A percentile compares a stretch with the other conserved stretches of the same genome.
Evolutionary conservation across 371 early-diverging fungal genomes (phyloP).

Genomic region (Sporodiniella umbellata): DNA sequence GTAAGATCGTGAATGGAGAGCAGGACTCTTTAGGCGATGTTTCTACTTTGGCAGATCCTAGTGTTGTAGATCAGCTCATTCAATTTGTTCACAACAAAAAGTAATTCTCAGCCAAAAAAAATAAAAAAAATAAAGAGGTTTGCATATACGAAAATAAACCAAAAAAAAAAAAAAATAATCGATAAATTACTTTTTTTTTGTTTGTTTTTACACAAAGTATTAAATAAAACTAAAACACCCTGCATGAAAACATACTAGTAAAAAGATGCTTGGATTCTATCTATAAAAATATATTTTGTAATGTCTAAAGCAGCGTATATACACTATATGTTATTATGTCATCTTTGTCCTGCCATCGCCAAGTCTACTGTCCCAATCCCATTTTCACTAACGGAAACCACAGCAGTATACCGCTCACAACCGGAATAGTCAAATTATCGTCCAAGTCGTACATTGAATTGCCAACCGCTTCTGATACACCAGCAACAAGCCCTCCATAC

Average conservation of each 20-base stretch:
- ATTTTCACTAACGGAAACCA: constrained; percentile 33
- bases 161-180: too few species aligned
- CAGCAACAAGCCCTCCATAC: constrained; percentile 48
- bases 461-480: constrained; percentile 41
- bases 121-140: too few species aligned
- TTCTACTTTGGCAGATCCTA: constrained; percentile 82
- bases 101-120: too few species aligned
- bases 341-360: too few species aligned
- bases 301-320: background rate
- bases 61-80: constrained; percentile 26
- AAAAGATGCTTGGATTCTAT: too few species aligned
- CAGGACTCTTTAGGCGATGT: constrained; percentile 83
- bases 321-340: background rate
- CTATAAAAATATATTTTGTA: too few species aligned
- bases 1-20: constrained; percentile 88
- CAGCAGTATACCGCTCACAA: constrained; percentile 36
- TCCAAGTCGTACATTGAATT: constrained; percentile 32
- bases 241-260: too few species aligned
- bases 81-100: constrained; percentile 9
- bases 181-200: too few species aligned
- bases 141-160: too few species aligned
- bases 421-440: constrained; percentile 50
- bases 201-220: too few species aligned
- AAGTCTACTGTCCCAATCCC: constrained; percentile 10
- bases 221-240: too few species aligned